A percentile compares a stretch with the other conserved stretches of the same genome.
These are phyloP conservation scores for Allium sativum DNA, from an alignment of 106 monocot genomes.

Conservation along the genomic window DNA sequence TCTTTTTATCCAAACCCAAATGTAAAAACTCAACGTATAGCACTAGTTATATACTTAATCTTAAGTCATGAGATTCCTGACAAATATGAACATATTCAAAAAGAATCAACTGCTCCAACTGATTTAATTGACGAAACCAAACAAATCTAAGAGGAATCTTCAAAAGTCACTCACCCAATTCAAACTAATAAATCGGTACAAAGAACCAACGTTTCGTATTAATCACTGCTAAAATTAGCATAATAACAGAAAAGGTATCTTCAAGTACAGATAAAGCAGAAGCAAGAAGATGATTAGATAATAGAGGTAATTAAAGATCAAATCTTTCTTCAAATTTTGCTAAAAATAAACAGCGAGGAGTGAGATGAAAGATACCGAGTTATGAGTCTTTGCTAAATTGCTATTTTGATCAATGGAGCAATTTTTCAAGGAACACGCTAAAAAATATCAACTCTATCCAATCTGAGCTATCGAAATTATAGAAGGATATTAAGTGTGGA, in stretches of 20 bases:
- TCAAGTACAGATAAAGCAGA: neutral
- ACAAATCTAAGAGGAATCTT: neutral
- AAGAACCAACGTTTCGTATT: neutral
- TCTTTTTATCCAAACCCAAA: neutral
- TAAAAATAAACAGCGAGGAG: neutral
- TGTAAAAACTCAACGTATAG: neutral
- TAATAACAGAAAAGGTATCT: neutral
- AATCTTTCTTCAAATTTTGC: neutral
- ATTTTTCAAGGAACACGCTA: neutral
- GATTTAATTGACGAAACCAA: conserved; percentile 6
- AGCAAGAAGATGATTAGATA: neutral
- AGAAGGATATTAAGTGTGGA: neutral
- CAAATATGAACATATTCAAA: no score
- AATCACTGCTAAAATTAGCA: neutral
- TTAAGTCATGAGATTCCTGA: conserved; percentile 5
- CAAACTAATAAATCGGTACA: neutral
- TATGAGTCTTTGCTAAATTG: conserved; percentile 6
- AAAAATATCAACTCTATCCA: conserved; percentile 7
- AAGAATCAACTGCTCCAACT: conserved; percentile 1
- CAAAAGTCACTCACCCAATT: conserved; percentile 8
- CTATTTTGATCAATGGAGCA: conserved; percentile 2
- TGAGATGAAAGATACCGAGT: conserved; percentile 1
- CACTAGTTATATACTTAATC: neutral
- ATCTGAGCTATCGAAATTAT: conserved; percentile 1
- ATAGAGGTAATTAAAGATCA: neutral